A percentile compares a stretch with the other conserved stretches of the same genome.
Conservation (phyloP, 1,284 basidiomycete species). For the Macrocybe sp. region DNA sequence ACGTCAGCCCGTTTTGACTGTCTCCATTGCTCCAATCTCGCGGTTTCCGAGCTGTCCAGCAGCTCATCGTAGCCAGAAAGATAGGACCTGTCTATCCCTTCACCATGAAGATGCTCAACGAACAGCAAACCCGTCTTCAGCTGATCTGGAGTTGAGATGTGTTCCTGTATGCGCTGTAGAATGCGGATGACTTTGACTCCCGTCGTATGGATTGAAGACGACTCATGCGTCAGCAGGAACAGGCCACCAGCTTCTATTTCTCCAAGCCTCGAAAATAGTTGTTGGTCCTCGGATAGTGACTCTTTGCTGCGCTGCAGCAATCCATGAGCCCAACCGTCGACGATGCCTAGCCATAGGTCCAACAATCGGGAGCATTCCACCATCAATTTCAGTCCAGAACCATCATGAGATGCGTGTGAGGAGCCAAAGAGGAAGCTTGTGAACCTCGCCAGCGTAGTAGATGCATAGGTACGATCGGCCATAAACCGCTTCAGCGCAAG, state of each 20-base stretch:
- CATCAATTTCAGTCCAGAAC: conserved; percentile 55
- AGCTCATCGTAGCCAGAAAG: conserved; percentile 65
- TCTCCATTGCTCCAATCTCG: conserved; percentile 60
- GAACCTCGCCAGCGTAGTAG: conserved; percentile 66
- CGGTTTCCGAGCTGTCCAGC: conserved; percentile 52
- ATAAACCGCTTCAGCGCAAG: conserved; percentile 74
- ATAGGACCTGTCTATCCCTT: conserved; percentile 35
- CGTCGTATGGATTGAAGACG: conserved; percentile 40
- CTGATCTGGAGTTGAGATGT: conserved; percentile 32
- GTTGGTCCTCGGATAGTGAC: conserved; percentile 35
- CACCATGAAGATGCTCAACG: conserved; percentile 48
- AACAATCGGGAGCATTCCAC: conserved; percentile 65
- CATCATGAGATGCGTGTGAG: conserved; percentile 61
- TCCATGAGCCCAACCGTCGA: conserved; percentile 64
- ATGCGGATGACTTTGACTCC: conserved; percentile 61
- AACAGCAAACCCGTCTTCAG: conserved; percentile 30
- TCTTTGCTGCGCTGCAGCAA: conserved; percentile 39
- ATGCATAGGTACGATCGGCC: conserved; percentile 51
- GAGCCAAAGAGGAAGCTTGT: conserved; percentile 79
- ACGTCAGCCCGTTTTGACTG: conserved; percentile 47
- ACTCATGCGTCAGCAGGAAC: conserved; percentile 74
- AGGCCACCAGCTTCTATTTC: conserved; percentile 74
- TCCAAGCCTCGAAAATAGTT: conserved; percentile 38
- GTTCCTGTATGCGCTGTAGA: conserved; percentile 40
- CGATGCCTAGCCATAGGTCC: conserved; percentile 70